Base-by-base conservation (phyloP, 1,284 basidiomycete species). In the Apiotrichum sp. region DNA sequence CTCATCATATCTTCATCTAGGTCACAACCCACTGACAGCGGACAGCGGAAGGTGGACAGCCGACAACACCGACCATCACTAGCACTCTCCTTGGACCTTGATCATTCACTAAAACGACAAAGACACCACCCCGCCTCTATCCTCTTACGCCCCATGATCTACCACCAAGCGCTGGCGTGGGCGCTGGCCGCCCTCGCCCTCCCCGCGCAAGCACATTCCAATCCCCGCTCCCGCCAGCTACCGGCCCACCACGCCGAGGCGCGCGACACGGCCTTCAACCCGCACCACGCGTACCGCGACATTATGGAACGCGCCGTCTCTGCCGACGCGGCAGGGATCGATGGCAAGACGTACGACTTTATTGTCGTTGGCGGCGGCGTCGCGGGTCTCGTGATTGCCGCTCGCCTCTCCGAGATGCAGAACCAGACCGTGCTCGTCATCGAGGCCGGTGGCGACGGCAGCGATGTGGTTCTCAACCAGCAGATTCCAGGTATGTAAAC, bases 331-430 rank as follows among this genome's bases (percentile, higher is more conserved):
- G 34, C 63, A 11, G 50, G 49, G 29, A 64, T 72, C 33, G 50
- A 58, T 38, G 69, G 66, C 16, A 48, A 59, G 38, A 58, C 62
- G 9, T 76, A 68, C 49, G 74, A 76, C 52, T 76, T 73, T 53
- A 62, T 76, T 44, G 71, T 76, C 56, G 73, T 69, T 3, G 74
- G 74, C 38, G 87, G 87, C 39, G 87, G 87, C 40, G 80, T 85
- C 4, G 86, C 85, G 3, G 88, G 88, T 22, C 79, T 89, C 33
- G 84, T 84, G 6, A 70, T 89, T 33, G 88, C 87, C 1, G 76
- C 81, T 14, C 81, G 87, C 16, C 78, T 91, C 14, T 81, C 85
- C 0, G 86, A 86, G 58, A 82, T 87, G 76, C 69, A 78, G 0
- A 82, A 81, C 62, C 78, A 78, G 13, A 84, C 84, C 1, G 85